Evolutionary conservation across 192 early-diverging fungal species (phyloP).

Genomic region (Globomyces pollinis-pini): DNA sequence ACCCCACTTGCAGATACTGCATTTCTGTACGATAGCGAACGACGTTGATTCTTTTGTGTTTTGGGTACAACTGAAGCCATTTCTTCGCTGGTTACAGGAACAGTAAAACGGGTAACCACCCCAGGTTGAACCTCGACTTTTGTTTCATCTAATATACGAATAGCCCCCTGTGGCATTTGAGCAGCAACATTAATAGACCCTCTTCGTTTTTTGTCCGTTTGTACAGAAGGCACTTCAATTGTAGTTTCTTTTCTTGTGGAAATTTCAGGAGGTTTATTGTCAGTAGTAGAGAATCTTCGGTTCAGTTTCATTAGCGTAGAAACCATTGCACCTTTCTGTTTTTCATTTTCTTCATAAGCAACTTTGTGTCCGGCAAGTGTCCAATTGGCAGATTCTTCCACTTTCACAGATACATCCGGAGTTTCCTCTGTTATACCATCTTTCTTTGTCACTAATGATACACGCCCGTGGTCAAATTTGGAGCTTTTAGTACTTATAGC

Average conservation of each 20-base stretch:
- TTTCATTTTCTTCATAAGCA: neutral
- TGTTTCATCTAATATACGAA: neutral
- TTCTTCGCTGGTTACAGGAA: conserved; percentile 21
- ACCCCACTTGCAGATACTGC: conserved; percentile 30
- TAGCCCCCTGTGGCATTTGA: neutral
- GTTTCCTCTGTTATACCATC: conserved; percentile 1
- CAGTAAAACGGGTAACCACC: conserved; percentile 30
- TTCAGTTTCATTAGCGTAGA: neutral
- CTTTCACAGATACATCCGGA: too few relatives aligned
- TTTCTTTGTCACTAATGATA: too few relatives aligned
- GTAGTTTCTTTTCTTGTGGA: too few relatives aligned
- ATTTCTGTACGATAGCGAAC: conserved; percentile 38
- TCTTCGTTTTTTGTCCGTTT: too few relatives aligned
- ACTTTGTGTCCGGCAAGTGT: neutral
- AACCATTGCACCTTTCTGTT: neutral
- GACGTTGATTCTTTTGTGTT: conserved; percentile 21
- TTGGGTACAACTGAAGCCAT: conserved; percentile 16
- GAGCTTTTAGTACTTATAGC: neutral
- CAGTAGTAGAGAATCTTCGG: conserved; percentile 1
- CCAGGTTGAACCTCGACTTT: conserved; percentile 18
- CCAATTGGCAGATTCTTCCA: neutral
- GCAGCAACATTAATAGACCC: neutral
- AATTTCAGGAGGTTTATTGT: too few relatives aligned
- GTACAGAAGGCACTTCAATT: too few relatives aligned
- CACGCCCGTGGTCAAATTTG: too few relatives aligned